These are phyloP conservation scores for Globisporangium acanthophoron DNA, from an alignment of 352 stramenopile species.

Conservation along the genomic window DNA sequence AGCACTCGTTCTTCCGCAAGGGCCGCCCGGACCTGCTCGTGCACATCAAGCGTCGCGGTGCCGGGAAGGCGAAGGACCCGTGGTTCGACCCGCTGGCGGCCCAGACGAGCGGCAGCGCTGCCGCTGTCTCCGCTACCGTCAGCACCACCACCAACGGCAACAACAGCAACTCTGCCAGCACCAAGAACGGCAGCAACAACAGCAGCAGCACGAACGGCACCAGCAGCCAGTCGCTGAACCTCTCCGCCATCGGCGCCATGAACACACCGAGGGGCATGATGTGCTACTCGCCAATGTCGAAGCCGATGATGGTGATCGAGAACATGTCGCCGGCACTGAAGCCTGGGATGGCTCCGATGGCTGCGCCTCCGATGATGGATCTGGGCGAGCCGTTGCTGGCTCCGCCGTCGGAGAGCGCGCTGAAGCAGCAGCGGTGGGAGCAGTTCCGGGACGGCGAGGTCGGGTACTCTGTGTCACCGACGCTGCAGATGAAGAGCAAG, in stretches of 20 bases:
- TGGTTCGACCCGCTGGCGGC: conserved; percentile 72
- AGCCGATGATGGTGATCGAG: conserved; percentile 64
- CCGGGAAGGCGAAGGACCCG: conserved; percentile 80
- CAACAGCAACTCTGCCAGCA: neutral
- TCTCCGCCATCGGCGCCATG: conserved; percentile 19
- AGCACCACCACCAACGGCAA: neutral
- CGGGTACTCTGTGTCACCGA: conserved; percentile 31
- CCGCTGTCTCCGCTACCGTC: neutral
- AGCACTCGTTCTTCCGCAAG: conserved; percentile 84
- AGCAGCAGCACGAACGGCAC: neutral
- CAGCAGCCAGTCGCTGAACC: conserved; percentile 12
- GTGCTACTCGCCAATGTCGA: conserved; percentile 79
- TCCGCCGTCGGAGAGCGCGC: conserved; percentile 11
- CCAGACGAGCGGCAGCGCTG: conserved; percentile 1
- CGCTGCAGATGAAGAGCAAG: conserved; percentile 44
- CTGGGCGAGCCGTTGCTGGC: conserved; percentile 30
- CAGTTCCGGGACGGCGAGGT: conserved; percentile 32
- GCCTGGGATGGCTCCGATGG: conserved; percentile 41
- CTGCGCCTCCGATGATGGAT: conserved; percentile 53
- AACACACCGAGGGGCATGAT: conserved; percentile 26
- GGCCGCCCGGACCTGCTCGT: conserved; percentile 70
- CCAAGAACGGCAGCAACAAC: conserved; percentile 2
- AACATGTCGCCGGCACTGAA: conserved; percentile 85
- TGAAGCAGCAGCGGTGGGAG: conserved; percentile 12
- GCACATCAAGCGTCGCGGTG: conserved; percentile 80